phyloP scores from a whole-genome alignment of 2,329 filamentous ascomycete genomes.

The Blastomyces emzantsi region DNA sequence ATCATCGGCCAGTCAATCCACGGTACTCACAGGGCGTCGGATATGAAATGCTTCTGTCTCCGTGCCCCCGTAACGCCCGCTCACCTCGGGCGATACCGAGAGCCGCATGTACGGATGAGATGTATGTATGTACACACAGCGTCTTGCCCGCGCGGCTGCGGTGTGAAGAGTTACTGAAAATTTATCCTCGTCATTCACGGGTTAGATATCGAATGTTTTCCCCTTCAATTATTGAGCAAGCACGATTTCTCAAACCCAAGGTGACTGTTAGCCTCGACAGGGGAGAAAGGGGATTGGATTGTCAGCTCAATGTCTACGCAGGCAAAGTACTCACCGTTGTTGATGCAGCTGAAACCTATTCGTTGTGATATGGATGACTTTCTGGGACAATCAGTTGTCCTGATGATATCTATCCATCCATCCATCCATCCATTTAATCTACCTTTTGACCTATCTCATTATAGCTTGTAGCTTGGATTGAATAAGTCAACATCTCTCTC shows the following conservation, averaged over 20 bases:
- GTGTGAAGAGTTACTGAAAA: too few relatives aligned
- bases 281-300: not conserved
- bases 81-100: too few relatives aligned
- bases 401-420: conserved; percentile 16
- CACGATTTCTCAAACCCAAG: conserved; percentile 7
- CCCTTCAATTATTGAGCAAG: conserved; percentile 10
- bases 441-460: conserved; percentile 18
- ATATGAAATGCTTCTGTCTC: too few relatives aligned
- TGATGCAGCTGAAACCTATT: conserved; percentile 21
- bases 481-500: conserved; percentile 19
- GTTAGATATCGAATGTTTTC: conserved; percentile 31
- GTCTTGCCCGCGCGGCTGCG: too few relatives aligned
- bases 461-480: conserved; percentile 20
- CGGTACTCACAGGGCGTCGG: too few relatives aligned
- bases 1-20: too few relatives aligned
- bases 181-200: conserved; percentile 34
- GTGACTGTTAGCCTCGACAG: not conserved
- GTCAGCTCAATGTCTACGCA: conserved; percentile 12
- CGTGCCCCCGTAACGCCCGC: too few relatives aligned
- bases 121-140: too few relatives aligned
- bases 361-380: conserved; percentile 19
- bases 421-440: conserved; percentile 3
- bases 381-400: conserved; percentile 17
- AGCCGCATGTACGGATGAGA: too few relatives aligned
- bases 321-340: conserved; percentile 22